A percentile compares a stretch with the other conserved stretches of the same genome.
Conservation (phyloP, 148 eudicot genomes). For the Chenopodium album region DNA sequence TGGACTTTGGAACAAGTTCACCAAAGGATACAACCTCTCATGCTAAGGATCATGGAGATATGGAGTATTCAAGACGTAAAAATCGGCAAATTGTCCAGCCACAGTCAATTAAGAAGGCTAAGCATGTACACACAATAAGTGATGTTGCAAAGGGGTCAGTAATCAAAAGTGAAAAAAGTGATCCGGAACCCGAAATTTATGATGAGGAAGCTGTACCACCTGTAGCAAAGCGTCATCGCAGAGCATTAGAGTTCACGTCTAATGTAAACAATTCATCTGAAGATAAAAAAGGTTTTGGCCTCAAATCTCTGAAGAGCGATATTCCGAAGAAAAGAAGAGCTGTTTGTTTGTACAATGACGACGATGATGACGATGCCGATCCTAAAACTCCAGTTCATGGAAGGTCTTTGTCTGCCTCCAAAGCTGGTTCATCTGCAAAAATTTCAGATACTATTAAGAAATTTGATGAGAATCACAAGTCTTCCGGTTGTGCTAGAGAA, state of each 20-base stretch:
- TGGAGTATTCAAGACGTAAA: conserved; percentile 33
- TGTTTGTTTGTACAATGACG: conserved; percentile 56
- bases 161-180: conserved; percentile 24
- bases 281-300: conserved; percentile 29
- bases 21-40: conserved; percentile 29
- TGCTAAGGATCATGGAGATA: conserved; percentile 33
- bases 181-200: conserved; percentile 24
- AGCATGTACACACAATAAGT: conserved; percentile 36
- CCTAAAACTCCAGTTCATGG: conserved; percentile 96
- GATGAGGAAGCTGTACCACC: conserved; percentile 52
- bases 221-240: conserved; percentile 49
- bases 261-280: conserved; percentile 31
- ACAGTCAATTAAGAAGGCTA: conserved; percentile 44
- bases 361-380: conserved; percentile 52
- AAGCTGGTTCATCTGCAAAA: conserved; percentile 35
- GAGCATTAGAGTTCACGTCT: conserved; percentile 38
- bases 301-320: conserved; percentile 36
- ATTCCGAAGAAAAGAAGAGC: conserved; percentile 58
- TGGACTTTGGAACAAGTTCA: conserved; percentile 30
- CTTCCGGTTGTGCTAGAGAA: conserved; percentile 27
- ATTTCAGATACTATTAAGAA: conserved; percentile 35
- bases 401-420: conserved; percentile 34
- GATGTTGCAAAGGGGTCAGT: conserved; percentile 35
- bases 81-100: conserved; percentile 29
- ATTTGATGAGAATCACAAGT: conserved; percentile 28